Conservation (phyloP, 2,329 filamentous ascomycete species). For the Thelonectria blattea region DNA sequence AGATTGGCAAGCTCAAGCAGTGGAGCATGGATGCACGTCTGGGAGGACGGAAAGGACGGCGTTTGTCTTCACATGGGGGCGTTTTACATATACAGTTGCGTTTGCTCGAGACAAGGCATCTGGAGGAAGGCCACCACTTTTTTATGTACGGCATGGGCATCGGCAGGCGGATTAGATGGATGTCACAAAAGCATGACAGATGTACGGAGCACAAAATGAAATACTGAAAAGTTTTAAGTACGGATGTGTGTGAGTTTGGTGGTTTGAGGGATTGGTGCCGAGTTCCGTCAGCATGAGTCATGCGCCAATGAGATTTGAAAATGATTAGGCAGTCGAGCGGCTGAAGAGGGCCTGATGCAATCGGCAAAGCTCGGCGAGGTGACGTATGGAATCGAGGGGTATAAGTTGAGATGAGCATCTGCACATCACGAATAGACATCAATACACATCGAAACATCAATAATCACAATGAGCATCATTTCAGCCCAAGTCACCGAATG, state of each 20-base stretch:
- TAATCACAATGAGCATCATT: constrained; percentile 39
- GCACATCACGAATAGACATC: no score
- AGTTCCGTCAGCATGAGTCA: constrained; percentile 30
- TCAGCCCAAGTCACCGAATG: constrained; percentile 49
- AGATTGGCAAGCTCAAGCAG: constrained; percentile 31
- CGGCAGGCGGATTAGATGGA: constrained; percentile 37
- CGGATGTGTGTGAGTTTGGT: no score
- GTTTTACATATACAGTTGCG: constrained; percentile 38
- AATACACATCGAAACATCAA: not conserved
- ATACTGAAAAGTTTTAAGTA: constrained; percentile 35
- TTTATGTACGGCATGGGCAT: constrained; percentile 37
- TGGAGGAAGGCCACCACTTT: constrained; percentile 31
- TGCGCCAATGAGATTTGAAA: constrained; percentile 16
- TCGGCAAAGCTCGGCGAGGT: constrained; percentile 8
- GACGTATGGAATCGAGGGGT: not conserved
- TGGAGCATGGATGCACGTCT: constrained; percentile 25
- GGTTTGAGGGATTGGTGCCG: constrained; percentile 23
- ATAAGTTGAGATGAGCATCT: not conserved
- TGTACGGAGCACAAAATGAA: constrained; percentile 39
- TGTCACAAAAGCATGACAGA: constrained; percentile 39
- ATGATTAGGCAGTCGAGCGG: constrained; percentile 2
- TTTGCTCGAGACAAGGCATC: constrained; percentile 35
- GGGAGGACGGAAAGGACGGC: constrained; percentile 27
- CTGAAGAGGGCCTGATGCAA: constrained; percentile 6
- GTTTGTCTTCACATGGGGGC: constrained; percentile 40